Conservation (phyloP, 441 rosid genomes). For the Erodium moschatum region DNA sequence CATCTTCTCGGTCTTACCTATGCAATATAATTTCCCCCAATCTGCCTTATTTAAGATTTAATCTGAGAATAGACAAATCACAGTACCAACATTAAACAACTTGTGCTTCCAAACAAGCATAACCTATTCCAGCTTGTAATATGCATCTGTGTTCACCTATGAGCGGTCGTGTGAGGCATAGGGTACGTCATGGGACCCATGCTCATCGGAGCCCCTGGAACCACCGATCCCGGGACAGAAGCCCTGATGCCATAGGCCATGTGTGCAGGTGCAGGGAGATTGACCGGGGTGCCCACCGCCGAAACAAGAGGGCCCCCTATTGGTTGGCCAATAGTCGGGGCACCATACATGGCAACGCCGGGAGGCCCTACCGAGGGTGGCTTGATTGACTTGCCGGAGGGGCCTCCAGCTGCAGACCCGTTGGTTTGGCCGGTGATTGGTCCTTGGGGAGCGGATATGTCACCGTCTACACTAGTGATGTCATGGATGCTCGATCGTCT, state of each 20-base stretch:
- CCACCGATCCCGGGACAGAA: constrained; percentile 55
- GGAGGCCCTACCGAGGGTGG: constrained; percentile 49
- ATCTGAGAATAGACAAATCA: constrained; percentile 24
- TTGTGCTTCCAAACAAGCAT: too few relatives aligned
- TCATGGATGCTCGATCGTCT: constrained; percentile 96
- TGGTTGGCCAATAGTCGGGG: constrained; percentile 78
- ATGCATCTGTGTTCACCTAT: constrained; percentile 39
- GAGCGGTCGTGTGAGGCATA: constrained; percentile 64
- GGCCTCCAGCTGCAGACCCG: constrained; percentile 43
- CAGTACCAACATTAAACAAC: constrained; percentile 16
- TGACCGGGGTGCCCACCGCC: constrained; percentile 88
- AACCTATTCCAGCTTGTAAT: too few relatives aligned
- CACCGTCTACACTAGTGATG: constrained; percentile 80
- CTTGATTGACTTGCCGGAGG: constrained; percentile 50
- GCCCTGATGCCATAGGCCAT: constrained; percentile 69
- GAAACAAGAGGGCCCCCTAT: constrained; percentile 73
- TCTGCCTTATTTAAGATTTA: constrained; percentile 33
- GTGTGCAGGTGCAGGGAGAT: constrained; percentile 53
- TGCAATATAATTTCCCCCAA: constrained; percentile 28
- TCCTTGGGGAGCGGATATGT: constrained; percentile 57
- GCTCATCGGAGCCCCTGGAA: constrained; percentile 73
- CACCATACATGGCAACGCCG: constrained; percentile 50
- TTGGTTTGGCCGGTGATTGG: constrained; percentile 88
- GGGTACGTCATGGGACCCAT: constrained; percentile 39
- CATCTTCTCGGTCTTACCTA: constrained; percentile 28